These are phyloP conservation scores for Penicillium sp. DNA, from an alignment of 2,329 filamentous ascomycete species.

Conservation along the genomic window DNA sequence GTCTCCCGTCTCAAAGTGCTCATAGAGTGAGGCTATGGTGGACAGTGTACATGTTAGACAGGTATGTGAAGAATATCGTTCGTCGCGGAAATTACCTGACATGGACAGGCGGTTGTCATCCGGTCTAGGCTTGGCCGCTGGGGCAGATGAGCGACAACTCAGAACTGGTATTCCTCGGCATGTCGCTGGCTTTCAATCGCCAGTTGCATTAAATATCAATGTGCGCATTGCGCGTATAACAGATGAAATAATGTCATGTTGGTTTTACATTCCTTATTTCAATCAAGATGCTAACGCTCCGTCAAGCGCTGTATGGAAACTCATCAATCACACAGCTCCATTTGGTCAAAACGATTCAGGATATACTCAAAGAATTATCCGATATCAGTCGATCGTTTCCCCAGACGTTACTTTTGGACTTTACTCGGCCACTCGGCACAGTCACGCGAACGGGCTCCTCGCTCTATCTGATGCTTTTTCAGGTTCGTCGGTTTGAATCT, in stretches of 20 bases:
- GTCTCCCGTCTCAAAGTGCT: slow-evolving; percentile 24
- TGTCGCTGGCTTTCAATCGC: slow-evolving; percentile 22
- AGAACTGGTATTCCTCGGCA: slow-evolving; percentile 18
- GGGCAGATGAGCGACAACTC: slow-evolving; percentile 25
- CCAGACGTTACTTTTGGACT: slow-evolving; percentile 17
- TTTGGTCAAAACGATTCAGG: slow-evolving; percentile 21
- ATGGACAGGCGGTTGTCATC: slow-evolving; percentile 20
- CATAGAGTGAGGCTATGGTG: slow-evolving; percentile 28
- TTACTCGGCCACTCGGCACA: slow-evolving; percentile 15
- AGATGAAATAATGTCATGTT: slow-evolving; percentile 28
- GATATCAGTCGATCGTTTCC: slow-evolving; percentile 21
- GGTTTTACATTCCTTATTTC: background rate
- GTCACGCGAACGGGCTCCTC: slow-evolving; percentile 28
- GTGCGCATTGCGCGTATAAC: slow-evolving; percentile 26
- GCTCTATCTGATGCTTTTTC: slow-evolving; percentile 27
- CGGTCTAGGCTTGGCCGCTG: slow-evolving; percentile 22
- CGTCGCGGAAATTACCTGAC: slow-evolving; percentile 8
- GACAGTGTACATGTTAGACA: slow-evolving; percentile 30
- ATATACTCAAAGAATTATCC: slow-evolving; percentile 21
- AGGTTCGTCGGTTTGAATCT: slow-evolving; percentile 7
- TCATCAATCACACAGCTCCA: slow-evolving; percentile 23
- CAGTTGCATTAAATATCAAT: slow-evolving; percentile 23
- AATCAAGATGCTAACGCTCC: background rate
- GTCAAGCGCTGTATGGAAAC: slow-evolving; percentile 23
- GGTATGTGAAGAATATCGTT: slow-evolving; percentile 17